Evolutionary conservation across 2,329 filamentous ascomycete species (phyloP).

Genomic region (Nemania sp.): DNA sequence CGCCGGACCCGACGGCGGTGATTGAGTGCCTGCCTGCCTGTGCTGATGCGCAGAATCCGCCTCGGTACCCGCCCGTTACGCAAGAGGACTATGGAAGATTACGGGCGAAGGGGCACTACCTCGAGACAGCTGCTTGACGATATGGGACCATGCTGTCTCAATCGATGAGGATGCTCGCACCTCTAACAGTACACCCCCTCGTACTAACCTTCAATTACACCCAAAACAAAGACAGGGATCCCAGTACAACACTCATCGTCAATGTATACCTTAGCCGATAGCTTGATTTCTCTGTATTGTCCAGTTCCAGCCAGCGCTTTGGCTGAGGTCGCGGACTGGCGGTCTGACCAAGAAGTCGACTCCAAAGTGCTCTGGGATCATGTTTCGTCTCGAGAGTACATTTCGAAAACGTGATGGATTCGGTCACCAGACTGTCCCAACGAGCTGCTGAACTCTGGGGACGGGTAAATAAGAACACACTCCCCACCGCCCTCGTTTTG

Average conservation of each 20-base stretch:
- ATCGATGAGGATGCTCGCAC: no score
- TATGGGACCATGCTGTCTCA: neutral
- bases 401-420: neutral
- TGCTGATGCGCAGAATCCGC: conserved; percentile 46
- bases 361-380: neutral
- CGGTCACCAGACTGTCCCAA: neutral
- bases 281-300: no score
- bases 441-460: neutral
- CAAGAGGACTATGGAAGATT: conserved; percentile 39
- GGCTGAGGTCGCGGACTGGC: neutral
- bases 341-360: neutral
- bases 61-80: conserved; percentile 53
- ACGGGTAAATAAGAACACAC: no score
- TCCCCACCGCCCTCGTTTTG: no score
- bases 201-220: no score
- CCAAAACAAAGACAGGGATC: no score
- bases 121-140: conserved; percentile 16
- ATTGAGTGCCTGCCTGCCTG: conserved; percentile 59
- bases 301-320: neutral
- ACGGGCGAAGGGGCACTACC: conserved; percentile 39
- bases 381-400: neutral
- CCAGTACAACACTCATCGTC: no score
- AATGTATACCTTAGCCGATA: no score
- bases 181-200: no score
- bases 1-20: conserved; percentile 52